A percentile compares a stretch with the other conserved stretches of the same genome.
phyloP scores from a whole-genome alignment of 2,329 filamentous ascomycete genomes.

The Celoporthe dispersa region DNA sequence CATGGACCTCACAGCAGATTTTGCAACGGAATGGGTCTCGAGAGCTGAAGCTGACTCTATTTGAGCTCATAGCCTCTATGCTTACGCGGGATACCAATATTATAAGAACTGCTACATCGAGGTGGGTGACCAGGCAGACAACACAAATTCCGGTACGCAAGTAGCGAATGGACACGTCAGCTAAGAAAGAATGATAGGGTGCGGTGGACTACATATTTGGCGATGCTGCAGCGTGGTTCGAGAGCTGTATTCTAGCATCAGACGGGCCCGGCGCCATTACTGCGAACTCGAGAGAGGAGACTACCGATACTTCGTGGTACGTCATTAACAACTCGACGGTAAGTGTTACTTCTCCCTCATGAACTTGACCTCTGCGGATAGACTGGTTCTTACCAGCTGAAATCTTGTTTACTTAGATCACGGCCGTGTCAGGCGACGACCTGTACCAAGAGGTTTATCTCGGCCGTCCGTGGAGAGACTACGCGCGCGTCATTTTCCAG shows the following conservation, averaged over 20 bases:
- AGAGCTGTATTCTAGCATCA: constrained; percentile 40
- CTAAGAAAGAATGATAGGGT: constrained; percentile 27
- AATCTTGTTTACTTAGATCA: neutral
- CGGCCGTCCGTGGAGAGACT: constrained; percentile 40
- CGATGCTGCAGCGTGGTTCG: constrained; percentile 35
- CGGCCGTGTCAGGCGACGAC: neutral
- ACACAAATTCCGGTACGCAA: neutral
- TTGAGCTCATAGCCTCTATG: constrained; percentile 34
- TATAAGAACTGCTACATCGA: constrained; percentile 16
- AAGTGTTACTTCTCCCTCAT: neutral
- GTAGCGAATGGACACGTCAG: neutral
- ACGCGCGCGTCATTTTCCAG: constrained; percentile 42
- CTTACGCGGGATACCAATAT: constrained; percentile 40
- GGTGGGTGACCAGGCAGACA: constrained; percentile 13
- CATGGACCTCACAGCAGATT: too few species aligned
- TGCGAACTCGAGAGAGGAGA: constrained; percentile 36
- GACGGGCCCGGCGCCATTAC: constrained; percentile 40
- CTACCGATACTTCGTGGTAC: constrained; percentile 37
- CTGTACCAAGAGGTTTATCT: constrained; percentile 37
- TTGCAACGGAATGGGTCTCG: neutral
- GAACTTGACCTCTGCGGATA: too few species aligned
- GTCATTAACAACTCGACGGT: constrained; percentile 37
- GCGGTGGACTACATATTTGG: constrained; percentile 44
- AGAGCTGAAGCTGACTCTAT: neutral
- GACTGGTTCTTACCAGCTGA: neutral